A percentile compares a stretch with the other conserved stretches of the same genome.
Conservation (phyloP, 352 stramenopile species). For the Phytophthora sansomeana region DNA sequence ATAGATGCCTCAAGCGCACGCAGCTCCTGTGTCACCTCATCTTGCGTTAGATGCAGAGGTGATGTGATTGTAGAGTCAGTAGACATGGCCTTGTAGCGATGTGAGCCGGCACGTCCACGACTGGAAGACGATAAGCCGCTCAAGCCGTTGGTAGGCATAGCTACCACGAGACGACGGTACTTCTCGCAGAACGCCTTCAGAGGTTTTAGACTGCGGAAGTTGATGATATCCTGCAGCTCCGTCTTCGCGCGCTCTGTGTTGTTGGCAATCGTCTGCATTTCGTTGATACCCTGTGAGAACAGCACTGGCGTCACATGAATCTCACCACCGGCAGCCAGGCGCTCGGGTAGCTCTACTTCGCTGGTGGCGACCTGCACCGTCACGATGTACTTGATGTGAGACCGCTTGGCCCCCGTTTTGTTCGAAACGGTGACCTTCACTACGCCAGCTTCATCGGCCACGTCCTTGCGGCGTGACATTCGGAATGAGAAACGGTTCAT, state of each 20-base stretch:
- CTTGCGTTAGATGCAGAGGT: constrained; percentile 70
- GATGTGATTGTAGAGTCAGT: constrained; percentile 55
- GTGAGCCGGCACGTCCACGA: constrained; percentile 39
- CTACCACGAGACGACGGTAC: constrained; percentile 72
- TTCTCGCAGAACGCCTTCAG: constrained; percentile 88
- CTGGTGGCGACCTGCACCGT: constrained; percentile 81
- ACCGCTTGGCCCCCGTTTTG: constrained; percentile 63
- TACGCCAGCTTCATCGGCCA: constrained; percentile 73
- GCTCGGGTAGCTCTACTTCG: constrained; percentile 80
- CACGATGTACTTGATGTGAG: constrained; percentile 85
- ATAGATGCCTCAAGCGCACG: constrained; percentile 69
- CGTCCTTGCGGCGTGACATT: constrained; percentile 82
- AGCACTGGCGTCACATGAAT: constrained; percentile 85
- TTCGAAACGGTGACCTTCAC: constrained; percentile 82
- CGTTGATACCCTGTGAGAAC: constrained; percentile 95
- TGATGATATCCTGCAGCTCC: constrained; percentile 91
- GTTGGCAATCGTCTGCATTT: constrained; percentile 96
- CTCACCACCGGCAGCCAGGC: constrained; percentile 71
- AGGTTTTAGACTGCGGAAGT: constrained; percentile 85
- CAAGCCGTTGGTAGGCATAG: constrained; percentile 53
- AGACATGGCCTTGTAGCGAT: constrained; percentile 67
- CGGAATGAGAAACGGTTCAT: constrained; percentile 89
- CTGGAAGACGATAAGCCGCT: constrained; percentile 42
- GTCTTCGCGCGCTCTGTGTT: constrained; percentile 90
- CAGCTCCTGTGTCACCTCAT: constrained; percentile 77